Evolutionary conservation across 257 asterid genomes (phyloP), one percentile per base, ranked within the genome.

Genomic region (Solanum acaule): DNA sequence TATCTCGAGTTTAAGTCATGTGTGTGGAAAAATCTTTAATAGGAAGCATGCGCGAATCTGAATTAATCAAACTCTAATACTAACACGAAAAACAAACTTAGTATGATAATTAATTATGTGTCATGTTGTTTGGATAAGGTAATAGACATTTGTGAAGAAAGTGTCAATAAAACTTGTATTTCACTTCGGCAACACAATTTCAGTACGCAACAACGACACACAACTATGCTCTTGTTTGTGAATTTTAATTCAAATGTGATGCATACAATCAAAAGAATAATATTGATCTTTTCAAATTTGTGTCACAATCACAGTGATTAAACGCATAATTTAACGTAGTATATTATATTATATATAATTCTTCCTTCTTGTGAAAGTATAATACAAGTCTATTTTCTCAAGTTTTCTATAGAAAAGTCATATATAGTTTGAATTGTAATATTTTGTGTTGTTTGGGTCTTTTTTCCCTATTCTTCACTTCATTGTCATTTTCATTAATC

Each of bases 1-100:
- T 42, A 42, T 42, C 5, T 11, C 0, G 15, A 11, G 49, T 42
- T 42, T 42, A 42, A 42, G 6, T 42, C 2, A 42, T 42, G 49
- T 42, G 49, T 42, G 49, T 37, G 40, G 6, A 40, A 44, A 44
- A 4, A 11, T 12, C 6, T 44, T 44, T 12, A 12, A 44, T 44
- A 12, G 16, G 0, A 44, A 44, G 0, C 2, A 44, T 44, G 16
- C 6, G 0, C 16, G 2, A 44, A 44, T 44, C 2, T 4, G 5
- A 44, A 42, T 42, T 42, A 42, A 42, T 42, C 49, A 11, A 42
- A 42, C 49, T 42, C 49, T 42, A 42, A 11, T 11, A 42, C 15
- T 42, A 42, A 42, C 2, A 42, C 15, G 6, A 38, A 42, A 42
- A 42, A 42, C 3, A 42, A 42, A 42, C 49, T 42, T 52, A 52